These are phyloP conservation scores for Magnusiomyces clavatus DNA, from an alignment of 1,139 yeast genomes.

Conservation along the genomic window DNA sequence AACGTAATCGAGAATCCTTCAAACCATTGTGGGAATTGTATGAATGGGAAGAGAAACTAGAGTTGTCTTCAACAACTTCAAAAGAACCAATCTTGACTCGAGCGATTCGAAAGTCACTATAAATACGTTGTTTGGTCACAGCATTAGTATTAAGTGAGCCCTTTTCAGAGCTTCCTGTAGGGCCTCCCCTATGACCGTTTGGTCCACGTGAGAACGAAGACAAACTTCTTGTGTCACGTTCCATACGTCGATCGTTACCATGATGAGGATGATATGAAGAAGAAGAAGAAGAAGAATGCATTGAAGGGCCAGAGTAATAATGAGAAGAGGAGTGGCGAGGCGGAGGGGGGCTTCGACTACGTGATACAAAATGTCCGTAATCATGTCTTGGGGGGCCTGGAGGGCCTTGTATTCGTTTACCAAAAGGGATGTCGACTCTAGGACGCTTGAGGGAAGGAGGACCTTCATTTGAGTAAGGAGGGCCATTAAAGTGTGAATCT, in stretches of 20 bases:
- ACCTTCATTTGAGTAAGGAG: conserved; percentile 5
- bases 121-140: conserved; percentile 7
- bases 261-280: neutral
- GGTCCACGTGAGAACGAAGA: no score
- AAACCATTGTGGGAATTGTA: conserved; percentile 9
- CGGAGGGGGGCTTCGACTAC: neutral
- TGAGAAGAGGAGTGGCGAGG: neutral
- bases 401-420: neutral
- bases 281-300: neutral
- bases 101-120: conserved; percentile 21
- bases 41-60: neutral
- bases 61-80: conserved; percentile 14
- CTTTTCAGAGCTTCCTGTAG: neutral
- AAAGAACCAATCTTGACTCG: conserved; percentile 19
- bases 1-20: conserved; percentile 18
- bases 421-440: conserved; percentile 5
- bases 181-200: neutral
- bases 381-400: neutral
- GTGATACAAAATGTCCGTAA: no score
- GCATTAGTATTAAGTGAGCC: neutral
- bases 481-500: neutral
- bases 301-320: neutral
- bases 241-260: neutral
- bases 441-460: conserved; percentile 11
- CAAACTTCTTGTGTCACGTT: neutral